Conservation (phyloP, 306 rosid genomes). For the Rubus idaeus region DNA sequence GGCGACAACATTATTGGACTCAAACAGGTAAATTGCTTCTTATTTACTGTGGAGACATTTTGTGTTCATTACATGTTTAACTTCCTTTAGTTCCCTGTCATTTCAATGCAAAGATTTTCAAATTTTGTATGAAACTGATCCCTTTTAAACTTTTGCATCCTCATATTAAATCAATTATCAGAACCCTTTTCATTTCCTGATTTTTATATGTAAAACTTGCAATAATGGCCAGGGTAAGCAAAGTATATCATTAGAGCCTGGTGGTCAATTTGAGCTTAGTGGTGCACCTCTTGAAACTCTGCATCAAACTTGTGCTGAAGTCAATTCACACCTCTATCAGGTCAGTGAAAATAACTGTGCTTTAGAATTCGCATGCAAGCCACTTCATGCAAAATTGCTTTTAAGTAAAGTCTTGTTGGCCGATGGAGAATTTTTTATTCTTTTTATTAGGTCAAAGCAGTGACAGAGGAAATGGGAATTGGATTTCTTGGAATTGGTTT, state of each 20-base stretch:
- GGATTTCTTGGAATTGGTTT: constrained; percentile 98
- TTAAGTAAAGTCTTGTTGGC: neutral
- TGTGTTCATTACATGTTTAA: neutral
- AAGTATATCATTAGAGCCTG: constrained; percentile 97
- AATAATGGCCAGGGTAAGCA: constrained; percentile 80
- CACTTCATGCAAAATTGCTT: neutral
- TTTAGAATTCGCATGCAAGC: neutral
- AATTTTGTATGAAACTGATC: constrained; percentile 2
- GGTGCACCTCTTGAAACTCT: constrained; percentile 98
- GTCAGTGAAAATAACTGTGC: constrained; percentile 36
- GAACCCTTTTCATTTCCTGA: neutral
- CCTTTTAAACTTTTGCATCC: constrained; percentile 10
- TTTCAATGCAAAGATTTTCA: neutral
- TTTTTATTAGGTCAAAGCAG: constrained; percentile 79
- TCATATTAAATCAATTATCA: neutral
- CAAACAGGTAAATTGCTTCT: constrained; percentile 57
- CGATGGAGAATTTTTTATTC: neutral
- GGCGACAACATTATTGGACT: constrained; percentile 91
- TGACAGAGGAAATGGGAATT: constrained; percentile 96
- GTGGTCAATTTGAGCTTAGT: constrained; percentile 99
- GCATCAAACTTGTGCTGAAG: constrained; percentile 99
- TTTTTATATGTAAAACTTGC: neutral
- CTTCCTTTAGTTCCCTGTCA: neutral
- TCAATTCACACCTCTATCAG: constrained; percentile 95
- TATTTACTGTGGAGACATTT: neutral